Evolutionary conservation across 805 yeast species (phyloP).

Genomic region (Myxozyma udenii): DNA sequence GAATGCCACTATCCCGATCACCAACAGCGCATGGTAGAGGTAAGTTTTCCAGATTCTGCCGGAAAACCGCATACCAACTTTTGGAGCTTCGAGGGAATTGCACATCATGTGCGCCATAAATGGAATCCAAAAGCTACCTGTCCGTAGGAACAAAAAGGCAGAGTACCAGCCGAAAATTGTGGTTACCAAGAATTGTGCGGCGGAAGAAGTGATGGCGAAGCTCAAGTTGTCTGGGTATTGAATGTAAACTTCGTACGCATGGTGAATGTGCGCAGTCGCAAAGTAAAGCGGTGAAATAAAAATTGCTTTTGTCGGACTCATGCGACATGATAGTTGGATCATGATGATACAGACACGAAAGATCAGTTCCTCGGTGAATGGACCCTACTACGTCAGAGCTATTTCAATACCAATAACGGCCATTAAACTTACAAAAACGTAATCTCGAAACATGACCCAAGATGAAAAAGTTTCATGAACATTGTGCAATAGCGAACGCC

Average conservation of each 20-base stretch:
- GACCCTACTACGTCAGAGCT: constrained; percentile 46
- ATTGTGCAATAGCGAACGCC: neutral
- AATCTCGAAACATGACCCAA: constrained; percentile 21
- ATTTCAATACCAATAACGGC: neutral
- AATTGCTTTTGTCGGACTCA: constrained; percentile 33
- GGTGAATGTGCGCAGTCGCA: constrained; percentile 78
- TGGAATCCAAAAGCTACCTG: constrained; percentile 55
- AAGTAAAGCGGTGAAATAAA: constrained; percentile 59
- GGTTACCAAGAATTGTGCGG: constrained; percentile 63
- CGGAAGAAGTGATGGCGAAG: constrained; percentile 41
- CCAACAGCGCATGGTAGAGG: constrained; percentile 42
- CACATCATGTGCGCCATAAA: constrained; percentile 63
- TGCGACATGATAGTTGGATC: constrained; percentile 34
- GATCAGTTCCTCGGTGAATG: constrained; percentile 72
- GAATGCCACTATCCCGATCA: constrained; percentile 47
- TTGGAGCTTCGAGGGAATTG: constrained; percentile 69
- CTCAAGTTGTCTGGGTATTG: constrained; percentile 31
- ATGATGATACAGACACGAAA: constrained; percentile 53
- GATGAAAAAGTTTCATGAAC: constrained; percentile 1
- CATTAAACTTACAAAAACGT: constrained; percentile 22
- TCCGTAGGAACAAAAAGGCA: constrained; percentile 51
- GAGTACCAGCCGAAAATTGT: constrained; percentile 69
- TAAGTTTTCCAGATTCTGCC: constrained; percentile 36
- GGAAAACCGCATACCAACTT: constrained; percentile 18
- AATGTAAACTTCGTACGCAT: constrained; percentile 51